Evolutionary conservation across 2,329 filamentous ascomycete genomes (phyloP).

Genomic region (Escovopsis sp.): DNA sequence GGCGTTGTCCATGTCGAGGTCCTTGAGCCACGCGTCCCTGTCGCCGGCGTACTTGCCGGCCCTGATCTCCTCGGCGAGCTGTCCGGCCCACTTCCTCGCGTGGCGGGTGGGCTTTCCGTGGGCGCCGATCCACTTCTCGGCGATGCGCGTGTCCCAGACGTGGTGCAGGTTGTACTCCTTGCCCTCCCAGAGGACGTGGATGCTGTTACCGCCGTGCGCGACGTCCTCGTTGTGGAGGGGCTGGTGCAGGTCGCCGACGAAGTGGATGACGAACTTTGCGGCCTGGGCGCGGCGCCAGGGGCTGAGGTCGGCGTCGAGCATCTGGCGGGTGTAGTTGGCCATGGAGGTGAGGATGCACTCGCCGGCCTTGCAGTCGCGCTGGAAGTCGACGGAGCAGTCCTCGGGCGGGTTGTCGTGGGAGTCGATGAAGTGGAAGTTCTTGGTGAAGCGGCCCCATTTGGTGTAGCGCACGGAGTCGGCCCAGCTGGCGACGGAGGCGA

Average conservation of each 20-base stretch:
- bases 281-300: constrained; percentile 38
- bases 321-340: constrained; percentile 44
- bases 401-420: constrained; percentile 47
- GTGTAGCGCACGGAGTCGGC: constrained; percentile 53
- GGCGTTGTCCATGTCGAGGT: constrained; percentile 39
- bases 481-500: constrained; percentile 51
- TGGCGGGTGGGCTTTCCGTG: constrained; percentile 33
- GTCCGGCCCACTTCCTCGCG: constrained; percentile 41
- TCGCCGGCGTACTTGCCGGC: constrained; percentile 38
- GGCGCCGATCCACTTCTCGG: constrained; percentile 49
- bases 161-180: constrained; percentile 50
- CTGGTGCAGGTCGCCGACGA: constrained; percentile 57
- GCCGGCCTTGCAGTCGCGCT: constrained; percentile 44
- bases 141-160: constrained; percentile 59
- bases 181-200: constrained; percentile 47
- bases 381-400: constrained; percentile 41
- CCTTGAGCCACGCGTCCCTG: constrained; percentile 40
- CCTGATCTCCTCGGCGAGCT: constrained; percentile 39
- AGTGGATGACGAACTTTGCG: constrained; percentile 53
- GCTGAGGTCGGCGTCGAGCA: constrained; percentile 31
- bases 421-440: constrained; percentile 55
- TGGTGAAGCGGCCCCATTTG: constrained; percentile 45
- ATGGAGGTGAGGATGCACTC: constrained; percentile 50
- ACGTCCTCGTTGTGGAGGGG: constrained; percentile 53
- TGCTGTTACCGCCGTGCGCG: constrained; percentile 51